Base-by-base conservation (phyloP, 164 flowering plant genomes). In the Macadamia tetraphylla region DNA sequence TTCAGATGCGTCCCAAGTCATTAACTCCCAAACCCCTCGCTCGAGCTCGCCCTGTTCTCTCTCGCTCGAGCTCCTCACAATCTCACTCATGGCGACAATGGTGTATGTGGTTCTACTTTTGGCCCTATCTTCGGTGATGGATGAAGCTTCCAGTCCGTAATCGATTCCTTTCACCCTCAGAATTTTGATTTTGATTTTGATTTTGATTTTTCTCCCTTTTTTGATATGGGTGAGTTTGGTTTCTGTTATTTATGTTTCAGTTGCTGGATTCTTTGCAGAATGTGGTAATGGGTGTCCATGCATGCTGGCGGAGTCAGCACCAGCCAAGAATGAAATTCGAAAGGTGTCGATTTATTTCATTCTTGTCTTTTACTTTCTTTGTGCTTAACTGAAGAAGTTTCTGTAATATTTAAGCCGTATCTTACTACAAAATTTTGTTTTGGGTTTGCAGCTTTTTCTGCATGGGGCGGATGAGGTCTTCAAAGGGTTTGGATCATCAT, bases 321-420 rank as follows among this genome's bases (percentile, higher is more conserved):
- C 70, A 42, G 3, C 40, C 29, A 62, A 35, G 35, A 32, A 17
- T 29, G 60, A 32, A 23, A 73, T 15, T 73, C 65, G 83, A 71
- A 80, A 77, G 83, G 83, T 80, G 18, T 40, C 5, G 23, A 65
- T 9, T 9, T 60, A 4, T 31, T 4, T 55, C n/a, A 6, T 9
- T 15, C 62, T n/a, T 51, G 6, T 31, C 1, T 17, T 29, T 29
- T 23, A 1, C 1, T 18, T 30, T 61, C 13, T 43, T 3, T 15
- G 23, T 23, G 23, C 23, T 23, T 23, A 23, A 23, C 23, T 23
- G 23, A 23, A 23, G 23, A 23, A 23, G 23, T 23, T 23, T 23
- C 23, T 23, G 23, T 23, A 23, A 23, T 23, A 23, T 23, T 0
- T 23, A 23, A 23, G 23, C 23, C 23, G 23, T 35, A 35, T 35